Evolutionary conservation across 306 rosid species (phyloP), one percentile per base, ranked within the genome.

Genomic region (Medicago arabica): DNA sequence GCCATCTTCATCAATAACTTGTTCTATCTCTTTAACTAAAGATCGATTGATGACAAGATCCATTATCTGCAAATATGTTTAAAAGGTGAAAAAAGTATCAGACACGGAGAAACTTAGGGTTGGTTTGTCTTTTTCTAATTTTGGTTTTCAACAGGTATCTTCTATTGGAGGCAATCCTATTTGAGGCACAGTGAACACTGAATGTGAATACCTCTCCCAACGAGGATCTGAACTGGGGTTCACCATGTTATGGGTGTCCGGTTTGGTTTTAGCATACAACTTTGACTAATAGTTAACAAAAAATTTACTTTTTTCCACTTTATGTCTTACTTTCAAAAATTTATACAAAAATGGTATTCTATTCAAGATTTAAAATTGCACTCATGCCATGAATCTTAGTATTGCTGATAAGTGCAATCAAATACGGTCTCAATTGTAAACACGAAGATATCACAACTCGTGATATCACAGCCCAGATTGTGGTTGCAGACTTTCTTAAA

Each of bases 1-100:
- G 78, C 97, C 97, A 83, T 95, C 91, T 68, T 89, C 97, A 60
- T 92, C 97, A 36, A 92, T 79, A 64, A 89, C 88, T 85, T 87
- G 91, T 41, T 85, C 89, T 85, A 92, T 92, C 69, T 51, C 83
- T 86, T 86, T 90, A 76, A 89, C 77, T 59, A 94, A 78, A 66
- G 98, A 88, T 8, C 88, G 89, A 70, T 88, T 92, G 39, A 85
- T 46, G 57, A 88, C 82, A 50, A 92, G 87, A 44, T 79, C 93
- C 88, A 83, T 75, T 83, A 94, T 88, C 97, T 94, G 93, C 91
- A 81, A 73, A 74, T 58, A 75, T 70, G 55, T 44, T 47, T 55
- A 25, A 38, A 15, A 28, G 47, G 34, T 19, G 61, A 9, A 44
- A 40, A 55, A 44, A 47, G 69, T 60, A 79, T 47, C 49, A 85